Percentiles rank a stretch among this genome's conserved stretches.
phyloP scores from a whole-genome alignment of 305 asterid genomes.

The Ilex paraguariensis region DNA sequence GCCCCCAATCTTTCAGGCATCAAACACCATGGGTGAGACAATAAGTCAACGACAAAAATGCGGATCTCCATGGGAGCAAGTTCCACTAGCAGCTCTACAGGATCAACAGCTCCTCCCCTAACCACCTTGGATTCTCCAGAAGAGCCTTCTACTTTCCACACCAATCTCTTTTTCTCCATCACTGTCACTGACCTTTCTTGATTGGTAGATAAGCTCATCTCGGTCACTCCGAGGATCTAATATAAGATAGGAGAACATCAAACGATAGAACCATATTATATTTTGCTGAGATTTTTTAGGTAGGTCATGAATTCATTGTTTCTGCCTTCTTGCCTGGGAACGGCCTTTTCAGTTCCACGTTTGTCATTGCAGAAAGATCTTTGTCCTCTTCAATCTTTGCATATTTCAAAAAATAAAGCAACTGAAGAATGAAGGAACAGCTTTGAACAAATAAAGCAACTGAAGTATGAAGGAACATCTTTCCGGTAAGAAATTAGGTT shows the following conservation, averaged over 20 bases:
- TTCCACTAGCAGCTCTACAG: too few relatives aligned
- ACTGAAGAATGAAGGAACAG: background rate
- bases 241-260: background rate
- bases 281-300: too few relatives aligned
- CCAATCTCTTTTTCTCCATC: conserved; percentile 62
- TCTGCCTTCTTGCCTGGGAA: conserved; percentile 53
- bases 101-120: too few relatives aligned
- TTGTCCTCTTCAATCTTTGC: conserved; percentile 62
- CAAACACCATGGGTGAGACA: too few relatives aligned
- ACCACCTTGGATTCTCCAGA: too few relatives aligned
- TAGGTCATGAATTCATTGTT: background rate
- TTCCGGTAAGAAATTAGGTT: background rate
- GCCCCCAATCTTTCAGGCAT: too few relatives aligned
- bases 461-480: background rate
- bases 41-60: too few relatives aligned
- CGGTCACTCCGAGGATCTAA: conserved; percentile 46
- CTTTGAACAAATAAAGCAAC: background rate
- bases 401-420: conserved; percentile 15
- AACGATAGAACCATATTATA: background rate
- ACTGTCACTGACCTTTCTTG: conserved; percentile 60
- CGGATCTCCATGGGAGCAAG: too few relatives aligned
- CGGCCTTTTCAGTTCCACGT: conserved; percentile 67
- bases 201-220: conserved; percentile 67
- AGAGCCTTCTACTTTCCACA: conserved; percentile 31
- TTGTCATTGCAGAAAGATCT: conserved; percentile 45